Percentiles rank a stretch among this genome's conserved stretches.
phyloP scores from a whole-genome alignment of 2,329 filamentous ascomycete genomes.

The Phaeophleospora eucalypticola region DNA sequence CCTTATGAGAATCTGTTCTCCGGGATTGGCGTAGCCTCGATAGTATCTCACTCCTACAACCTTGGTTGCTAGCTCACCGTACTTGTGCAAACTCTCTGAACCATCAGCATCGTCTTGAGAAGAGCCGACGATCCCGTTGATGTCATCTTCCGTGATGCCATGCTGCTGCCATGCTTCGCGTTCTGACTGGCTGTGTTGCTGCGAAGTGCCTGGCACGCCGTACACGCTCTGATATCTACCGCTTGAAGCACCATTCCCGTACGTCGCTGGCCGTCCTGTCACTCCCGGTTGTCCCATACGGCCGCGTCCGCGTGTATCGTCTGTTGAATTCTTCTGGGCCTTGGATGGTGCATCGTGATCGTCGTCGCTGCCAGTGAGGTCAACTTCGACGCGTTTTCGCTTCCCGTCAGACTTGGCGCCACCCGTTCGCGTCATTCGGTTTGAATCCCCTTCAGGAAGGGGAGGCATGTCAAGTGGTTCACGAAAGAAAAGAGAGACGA shows the following conservation, averaged over 20 bases:
- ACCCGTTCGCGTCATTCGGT: too few species aligned
- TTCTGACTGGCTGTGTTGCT: conserved; percentile 17
- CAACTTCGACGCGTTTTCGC: conserved; percentile 22
- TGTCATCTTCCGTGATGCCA: conserved; percentile 22
- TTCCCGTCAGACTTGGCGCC: too few species aligned
- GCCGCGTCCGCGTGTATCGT: background rate
- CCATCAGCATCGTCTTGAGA: conserved; percentile 29
- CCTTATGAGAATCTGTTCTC: conserved; percentile 59
- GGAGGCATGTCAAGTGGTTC: too few species aligned
- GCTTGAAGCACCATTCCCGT: conserved; percentile 11
- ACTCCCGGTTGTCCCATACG: background rate
- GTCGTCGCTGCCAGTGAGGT: conserved; percentile 20
- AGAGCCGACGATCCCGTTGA: conserved; percentile 28
- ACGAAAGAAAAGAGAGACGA: too few species aligned
- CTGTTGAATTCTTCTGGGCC: background rate
- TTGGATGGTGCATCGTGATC: conserved; percentile 2
- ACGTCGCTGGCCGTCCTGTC: background rate
- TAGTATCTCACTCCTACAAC: conserved; percentile 63
- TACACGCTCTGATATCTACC: conserved; percentile 8
- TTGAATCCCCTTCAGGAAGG: too few species aligned
- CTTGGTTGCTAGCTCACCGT: conserved; percentile 46
- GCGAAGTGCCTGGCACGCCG: conserved; percentile 3
- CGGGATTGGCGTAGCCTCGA: conserved; percentile 54
- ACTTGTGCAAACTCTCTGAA: conserved; percentile 26
- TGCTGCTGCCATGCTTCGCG: conserved; percentile 24